Evolutionary conservation across 768 basidiomycete species (phyloP).

Genomic region (Steccherinum ochraceum): DNA sequence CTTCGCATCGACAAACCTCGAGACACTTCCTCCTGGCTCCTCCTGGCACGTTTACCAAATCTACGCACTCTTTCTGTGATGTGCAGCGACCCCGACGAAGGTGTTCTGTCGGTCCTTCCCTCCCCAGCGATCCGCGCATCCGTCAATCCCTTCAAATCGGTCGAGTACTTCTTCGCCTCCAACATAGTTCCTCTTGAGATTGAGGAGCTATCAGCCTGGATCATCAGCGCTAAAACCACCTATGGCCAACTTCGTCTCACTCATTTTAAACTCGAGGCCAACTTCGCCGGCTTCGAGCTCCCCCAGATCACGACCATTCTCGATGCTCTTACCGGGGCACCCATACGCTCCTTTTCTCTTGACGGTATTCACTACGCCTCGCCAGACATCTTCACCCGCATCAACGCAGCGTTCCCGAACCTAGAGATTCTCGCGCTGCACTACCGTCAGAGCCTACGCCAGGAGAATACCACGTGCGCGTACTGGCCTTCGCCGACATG

Average conservation of each 20-base stretch:
- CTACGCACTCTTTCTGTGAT: not conserved
- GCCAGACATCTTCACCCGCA: not conserved
- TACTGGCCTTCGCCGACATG: conserved; percentile 5
- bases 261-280: not conserved
- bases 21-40: not conserved
- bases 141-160: not conserved
- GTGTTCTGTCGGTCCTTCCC: not conserved
- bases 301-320: not conserved
- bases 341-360: conserved; percentile 1
- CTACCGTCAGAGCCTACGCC: conserved; percentile 1
- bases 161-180: not conserved
- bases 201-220: not conserved
- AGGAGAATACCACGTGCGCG: not conserved
- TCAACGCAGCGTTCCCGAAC: conserved; percentile 2
- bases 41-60: not conserved
- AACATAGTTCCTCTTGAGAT: not conserved
- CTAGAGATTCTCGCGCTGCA: conserved; percentile 3
- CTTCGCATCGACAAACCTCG: not conserved
- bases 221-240: not conserved
- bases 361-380: conserved; percentile 2
- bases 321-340: not conserved
- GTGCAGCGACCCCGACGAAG: not conserved
- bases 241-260: not conserved
- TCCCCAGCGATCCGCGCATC: not conserved
- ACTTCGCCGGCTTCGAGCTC: not conserved